Conservation (phyloP, 805 yeast genomes). For the Blastobotrys mokoenaii region DNA sequence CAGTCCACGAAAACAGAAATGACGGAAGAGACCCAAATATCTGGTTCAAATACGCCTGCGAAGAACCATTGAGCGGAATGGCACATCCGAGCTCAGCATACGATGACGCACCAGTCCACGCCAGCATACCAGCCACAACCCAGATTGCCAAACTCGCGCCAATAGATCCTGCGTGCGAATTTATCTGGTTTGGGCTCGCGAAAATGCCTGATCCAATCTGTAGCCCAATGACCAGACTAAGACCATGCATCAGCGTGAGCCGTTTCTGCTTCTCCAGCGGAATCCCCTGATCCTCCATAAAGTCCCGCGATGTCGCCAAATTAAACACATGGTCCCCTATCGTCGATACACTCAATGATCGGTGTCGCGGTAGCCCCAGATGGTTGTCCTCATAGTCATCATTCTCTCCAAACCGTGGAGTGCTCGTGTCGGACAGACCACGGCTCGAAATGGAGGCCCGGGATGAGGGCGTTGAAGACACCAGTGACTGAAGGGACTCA, state of each 20-base stretch:
- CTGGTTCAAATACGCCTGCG: constrained; percentile 32
- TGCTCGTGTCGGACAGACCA: constrained; percentile 13
- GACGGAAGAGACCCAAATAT: constrained; percentile 31
- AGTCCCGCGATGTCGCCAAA: constrained; percentile 20
- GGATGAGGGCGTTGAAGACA: no score
- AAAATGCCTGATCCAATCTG: constrained; percentile 39
- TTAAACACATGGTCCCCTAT: constrained; percentile 23
- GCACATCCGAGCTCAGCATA: constrained; percentile 35
- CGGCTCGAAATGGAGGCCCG: constrained; percentile 11
- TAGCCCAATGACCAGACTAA: constrained; percentile 33
- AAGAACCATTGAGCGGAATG: constrained; percentile 34
- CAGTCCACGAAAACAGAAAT: constrained; percentile 33
- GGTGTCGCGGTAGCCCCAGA: constrained; percentile 7
- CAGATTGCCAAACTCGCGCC: constrained; percentile 32
- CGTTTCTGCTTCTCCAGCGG: constrained; percentile 25
- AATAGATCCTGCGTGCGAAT: constrained; percentile 30
- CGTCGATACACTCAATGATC: constrained; percentile 20
- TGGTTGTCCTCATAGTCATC: constrained; percentile 11
- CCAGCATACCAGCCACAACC: constrained; percentile 32
- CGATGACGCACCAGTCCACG: constrained; percentile 38
- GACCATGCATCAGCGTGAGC: constrained; percentile 28
- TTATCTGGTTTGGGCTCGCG: constrained; percentile 34
- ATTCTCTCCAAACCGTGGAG: constrained; percentile 6
- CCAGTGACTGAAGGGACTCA: no score
- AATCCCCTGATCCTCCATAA: constrained; percentile 8